A percentile compares a stretch with the other conserved stretches of the same genome.
Conservation (phyloP, 1,284 basidiomycete species). For the Athelia sp. region DNA sequence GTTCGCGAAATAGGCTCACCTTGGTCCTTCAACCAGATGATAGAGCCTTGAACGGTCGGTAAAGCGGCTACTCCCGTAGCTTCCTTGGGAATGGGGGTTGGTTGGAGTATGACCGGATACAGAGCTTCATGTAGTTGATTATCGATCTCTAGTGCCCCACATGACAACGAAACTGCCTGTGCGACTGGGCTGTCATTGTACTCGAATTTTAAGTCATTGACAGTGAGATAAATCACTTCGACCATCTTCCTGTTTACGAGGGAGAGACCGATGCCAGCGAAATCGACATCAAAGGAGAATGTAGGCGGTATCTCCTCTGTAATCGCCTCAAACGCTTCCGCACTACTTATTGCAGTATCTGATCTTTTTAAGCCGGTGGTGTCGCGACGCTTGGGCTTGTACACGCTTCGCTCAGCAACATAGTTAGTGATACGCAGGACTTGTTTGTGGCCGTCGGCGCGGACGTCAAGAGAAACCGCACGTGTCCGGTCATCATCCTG, state of each 20-base stretch:
- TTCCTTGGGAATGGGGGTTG: conserved; percentile 87
- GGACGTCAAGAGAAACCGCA: conserved; percentile 87
- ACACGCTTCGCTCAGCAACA: conserved; percentile 81
- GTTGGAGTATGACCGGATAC: conserved; percentile 95
- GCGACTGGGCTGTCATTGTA: conserved; percentile 83
- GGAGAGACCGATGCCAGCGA: conserved; percentile 92
- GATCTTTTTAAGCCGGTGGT: conserved; percentile 53
- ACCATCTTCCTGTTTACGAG: conserved; percentile 85
- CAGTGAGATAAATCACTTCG: conserved; percentile 88
- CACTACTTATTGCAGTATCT: conserved; percentile 65
- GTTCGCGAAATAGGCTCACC: conserved; percentile 45
- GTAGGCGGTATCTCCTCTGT: conserved; percentile 71
- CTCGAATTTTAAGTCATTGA: conserved; percentile 80
- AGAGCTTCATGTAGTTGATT: conserved; percentile 97
- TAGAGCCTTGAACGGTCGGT: conserved; percentile 87
- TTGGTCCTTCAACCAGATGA: conserved; percentile 91
- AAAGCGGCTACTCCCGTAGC: conserved; percentile 77
- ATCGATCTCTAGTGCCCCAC: conserved; percentile 91
- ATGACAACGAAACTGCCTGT: conserved; percentile 80
- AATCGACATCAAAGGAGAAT: conserved; percentile 69
- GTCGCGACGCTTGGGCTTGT: conserved; percentile 71
- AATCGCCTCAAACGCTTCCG: conserved; percentile 87
- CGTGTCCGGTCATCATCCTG: conserved; percentile 51
- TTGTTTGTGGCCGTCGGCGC: conserved; percentile 87
- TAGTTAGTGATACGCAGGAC: conserved; percentile 88